Percentiles rank a stretch among this genome's conserved stretches.
phyloP scores from a whole-genome alignment of 257 asterid genomes.

The Cordia subcordata region DNA sequence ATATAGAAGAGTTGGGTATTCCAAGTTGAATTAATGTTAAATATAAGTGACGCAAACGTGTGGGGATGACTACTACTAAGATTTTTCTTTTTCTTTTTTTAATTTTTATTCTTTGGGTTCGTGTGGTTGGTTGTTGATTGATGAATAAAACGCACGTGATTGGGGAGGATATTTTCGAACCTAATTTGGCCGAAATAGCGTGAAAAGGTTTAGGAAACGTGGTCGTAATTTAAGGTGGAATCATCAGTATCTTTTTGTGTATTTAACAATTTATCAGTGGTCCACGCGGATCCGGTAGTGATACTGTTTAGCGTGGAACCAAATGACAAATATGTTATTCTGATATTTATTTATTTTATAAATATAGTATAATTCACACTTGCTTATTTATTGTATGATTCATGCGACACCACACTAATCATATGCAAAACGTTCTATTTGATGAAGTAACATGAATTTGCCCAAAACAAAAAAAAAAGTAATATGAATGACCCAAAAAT shows the following conservation, averaged over 20 bases:
- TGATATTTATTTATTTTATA: not conserved
- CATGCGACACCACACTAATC: too few relatives aligned
- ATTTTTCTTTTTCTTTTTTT: too few relatives aligned
- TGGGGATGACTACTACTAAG: constrained; percentile 4
- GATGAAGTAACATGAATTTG: too few relatives aligned
- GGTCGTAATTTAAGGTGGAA: constrained; percentile 27
- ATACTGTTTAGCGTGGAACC: constrained; percentile 7
- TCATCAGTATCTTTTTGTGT: constrained; percentile 8
- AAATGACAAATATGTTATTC: not conserved
- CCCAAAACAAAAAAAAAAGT: too few relatives aligned
- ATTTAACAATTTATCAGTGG: constrained; percentile 1
- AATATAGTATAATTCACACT: too few relatives aligned
- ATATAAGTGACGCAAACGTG: constrained; percentile 28
- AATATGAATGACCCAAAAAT: too few relatives aligned
- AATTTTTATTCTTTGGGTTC: too few relatives aligned
- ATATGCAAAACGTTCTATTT: too few relatives aligned
- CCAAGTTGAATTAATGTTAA: constrained; percentile 8
- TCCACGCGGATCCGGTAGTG: constrained; percentile 14
- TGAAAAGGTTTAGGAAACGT: constrained; percentile 37
- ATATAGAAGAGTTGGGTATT: not conserved
- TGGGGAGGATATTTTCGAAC: constrained; percentile 33
- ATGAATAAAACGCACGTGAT: constrained; percentile 57
- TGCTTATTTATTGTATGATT: too few relatives aligned
- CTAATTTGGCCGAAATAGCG: constrained; percentile 17
- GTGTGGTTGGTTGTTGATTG: constrained; percentile 4